Percentiles rank a stretch among this genome's conserved stretches.
phyloP scores from a whole-genome alignment of 495 filamentous ascomycete genomes.

The Pseudoneurospora amorphoporcata region DNA sequence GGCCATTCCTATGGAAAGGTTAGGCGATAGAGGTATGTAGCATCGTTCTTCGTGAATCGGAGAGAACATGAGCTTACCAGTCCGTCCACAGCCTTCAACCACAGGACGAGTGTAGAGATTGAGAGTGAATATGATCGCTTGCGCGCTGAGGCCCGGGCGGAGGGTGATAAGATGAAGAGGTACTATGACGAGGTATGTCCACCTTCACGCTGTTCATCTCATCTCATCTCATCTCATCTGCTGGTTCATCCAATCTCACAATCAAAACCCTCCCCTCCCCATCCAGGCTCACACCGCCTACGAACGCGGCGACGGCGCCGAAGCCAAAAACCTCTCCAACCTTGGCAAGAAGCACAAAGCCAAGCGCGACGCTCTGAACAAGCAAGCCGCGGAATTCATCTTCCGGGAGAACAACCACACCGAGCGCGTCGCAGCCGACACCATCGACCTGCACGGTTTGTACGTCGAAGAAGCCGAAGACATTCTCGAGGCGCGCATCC shows the following conservation, averaged over 20 bases:
- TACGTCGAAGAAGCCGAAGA: constrained; percentile 91
- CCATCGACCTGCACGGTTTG: constrained; percentile 89
- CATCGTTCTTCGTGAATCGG: background rate
- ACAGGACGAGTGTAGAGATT: constrained; percentile 49
- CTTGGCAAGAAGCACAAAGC: constrained; percentile 75
- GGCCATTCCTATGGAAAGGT: background rate
- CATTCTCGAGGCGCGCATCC: constrained; percentile 73
- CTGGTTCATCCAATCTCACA: constrained; percentile 1
- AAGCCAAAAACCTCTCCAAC: constrained; percentile 69
- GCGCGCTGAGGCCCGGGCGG: constrained; percentile 68
- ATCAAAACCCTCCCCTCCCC: background rate
- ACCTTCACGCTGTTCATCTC: no score
- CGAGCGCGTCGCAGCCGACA: constrained; percentile 60
- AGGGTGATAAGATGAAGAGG: constrained; percentile 59
- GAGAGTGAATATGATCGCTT: constrained; percentile 91
- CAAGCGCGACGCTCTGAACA: constrained; percentile 73
- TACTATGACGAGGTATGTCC: constrained; percentile 60
- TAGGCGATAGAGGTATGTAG: background rate
- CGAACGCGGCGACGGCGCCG: constrained; percentile 62
- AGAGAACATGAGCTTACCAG: background rate
- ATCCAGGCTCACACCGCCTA: constrained; percentile 68
- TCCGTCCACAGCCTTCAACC: constrained; percentile 67
- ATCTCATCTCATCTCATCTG: background rate
- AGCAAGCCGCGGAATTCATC: constrained; percentile 83
- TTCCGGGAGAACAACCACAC: constrained; percentile 84